A percentile compares a stretch with the other conserved stretches of the same genome.
These are phyloP conservation scores for Exutisphaerella laricina DNA, from an alignment of 2,329 filamentous ascomycete species.

Conservation along the genomic window DNA sequence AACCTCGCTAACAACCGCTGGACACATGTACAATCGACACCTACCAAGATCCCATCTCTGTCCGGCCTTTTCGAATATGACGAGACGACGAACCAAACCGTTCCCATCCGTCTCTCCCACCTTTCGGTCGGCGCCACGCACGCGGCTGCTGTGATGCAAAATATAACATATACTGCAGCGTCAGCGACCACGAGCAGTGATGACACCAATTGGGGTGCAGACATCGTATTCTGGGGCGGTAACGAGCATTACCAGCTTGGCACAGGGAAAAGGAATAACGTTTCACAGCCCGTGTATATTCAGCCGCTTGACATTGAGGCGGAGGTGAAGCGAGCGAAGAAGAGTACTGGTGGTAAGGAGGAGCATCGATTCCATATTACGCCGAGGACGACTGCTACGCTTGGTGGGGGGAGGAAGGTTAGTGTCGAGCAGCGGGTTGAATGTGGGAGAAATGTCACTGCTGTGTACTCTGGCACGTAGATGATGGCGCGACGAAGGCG, in stretches of 20 bases:
- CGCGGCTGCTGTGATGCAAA: slow-evolving; percentile 74
- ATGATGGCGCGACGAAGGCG: not conserved
- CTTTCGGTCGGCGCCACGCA: slow-evolving; percentile 77
- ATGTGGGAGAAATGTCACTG: slow-evolving; percentile 76
- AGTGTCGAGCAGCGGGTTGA: slow-evolving; percentile 81
- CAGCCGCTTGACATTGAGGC: slow-evolving; percentile 63
- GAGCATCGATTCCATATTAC: slow-evolving; percentile 75
- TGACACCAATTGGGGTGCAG: slow-evolving; percentile 81
- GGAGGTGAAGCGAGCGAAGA: slow-evolving; percentile 56
- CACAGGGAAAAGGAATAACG: slow-evolving; percentile 80
- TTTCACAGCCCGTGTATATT: slow-evolving; percentile 70
- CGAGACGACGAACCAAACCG: slow-evolving; percentile 59
- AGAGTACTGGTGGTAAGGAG: slow-evolving; percentile 55
- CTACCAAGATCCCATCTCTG: slow-evolving; percentile 74
- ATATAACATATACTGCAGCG: slow-evolving; percentile 56
- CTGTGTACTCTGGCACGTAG: slow-evolving; percentile 62
- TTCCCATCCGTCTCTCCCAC: slow-evolving; percentile 70
- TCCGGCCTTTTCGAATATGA: slow-evolving; percentile 84
- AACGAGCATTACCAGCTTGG: slow-evolving; percentile 94
- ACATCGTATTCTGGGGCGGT: slow-evolving; percentile 88
- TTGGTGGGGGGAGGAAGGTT: slow-evolving; percentile 62
- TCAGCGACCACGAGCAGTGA: slow-evolving; percentile 48
- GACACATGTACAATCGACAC: slow-evolving; percentile 76
- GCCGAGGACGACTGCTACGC: slow-evolving; percentile 62
- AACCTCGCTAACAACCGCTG: slow-evolving; percentile 79